A percentile compares a stretch with the other conserved stretches of the same genome.
Evolutionary conservation across 768 basidiomycete genomes (phyloP).

Genomic region (Sporobolomyces roseus): DNA sequence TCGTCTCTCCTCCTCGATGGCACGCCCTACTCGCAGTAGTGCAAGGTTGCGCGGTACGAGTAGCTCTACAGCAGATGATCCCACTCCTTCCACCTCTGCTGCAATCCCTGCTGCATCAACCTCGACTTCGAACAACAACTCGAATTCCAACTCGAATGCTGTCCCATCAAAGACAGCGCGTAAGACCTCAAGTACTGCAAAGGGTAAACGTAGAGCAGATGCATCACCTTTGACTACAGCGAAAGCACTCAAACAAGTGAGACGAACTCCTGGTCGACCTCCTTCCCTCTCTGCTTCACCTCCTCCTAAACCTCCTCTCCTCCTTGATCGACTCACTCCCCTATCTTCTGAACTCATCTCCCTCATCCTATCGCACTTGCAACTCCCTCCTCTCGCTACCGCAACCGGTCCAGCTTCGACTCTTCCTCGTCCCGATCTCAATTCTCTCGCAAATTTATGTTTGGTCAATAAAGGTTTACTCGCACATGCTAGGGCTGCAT

Average conservation of each 20-base stretch:
- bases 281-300: conserved; percentile 7
- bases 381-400: background rate
- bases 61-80: conserved; percentile 3
- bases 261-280: background rate
- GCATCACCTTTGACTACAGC: background rate
- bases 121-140: background rate
- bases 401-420: background rate
- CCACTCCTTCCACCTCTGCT: background rate
- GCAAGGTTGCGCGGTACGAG: background rate
- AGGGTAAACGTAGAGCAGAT: background rate
- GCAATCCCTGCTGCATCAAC: background rate
- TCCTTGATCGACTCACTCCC: conserved; percentile 24
- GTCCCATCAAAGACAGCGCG: background rate
- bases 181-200: background rate
- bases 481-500: conserved; percentile 17
- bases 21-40: conserved; percentile 9
- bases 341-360: conserved; percentile 34
- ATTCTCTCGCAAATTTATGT: conserved; percentile 6
- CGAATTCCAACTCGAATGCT: background rate
- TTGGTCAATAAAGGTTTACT: conserved; percentile 12
- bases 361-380: conserved; percentile 27
- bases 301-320: background rate
- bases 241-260: background rate
- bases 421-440: conserved; percentile 10
- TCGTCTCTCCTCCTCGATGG: conserved; percentile 1